Base-by-base conservation (phyloP, 78 protist genomes). In the Dictyostelium intermedium region DNA sequence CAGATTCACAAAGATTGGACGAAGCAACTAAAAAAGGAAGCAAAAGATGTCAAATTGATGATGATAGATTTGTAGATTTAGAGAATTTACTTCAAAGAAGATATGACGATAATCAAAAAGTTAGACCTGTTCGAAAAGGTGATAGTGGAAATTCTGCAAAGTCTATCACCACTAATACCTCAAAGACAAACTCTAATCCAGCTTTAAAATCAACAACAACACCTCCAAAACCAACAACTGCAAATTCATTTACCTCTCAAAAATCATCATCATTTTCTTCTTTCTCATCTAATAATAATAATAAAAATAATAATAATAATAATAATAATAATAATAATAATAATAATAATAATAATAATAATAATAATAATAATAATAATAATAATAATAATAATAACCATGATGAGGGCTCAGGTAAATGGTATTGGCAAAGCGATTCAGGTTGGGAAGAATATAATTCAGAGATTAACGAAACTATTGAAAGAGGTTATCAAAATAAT, bases 41-140 rank as follows among this genome's bases (percentile, higher is more conserved):
- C 18, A 91, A 91, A 34, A 66, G 72, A 32, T 61, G 76, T 7
- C 56, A 66, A 47, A 60, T 91, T 34, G 95, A 91, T 45, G 91
- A 91, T 14, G 95, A 91, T 13, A 83, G 95, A 83, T 91, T 35
- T 76, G 47, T 91, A 2, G 95, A 91, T 27, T 50, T 84, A 8
- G 84, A 78, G 25, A n/a, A 73, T 34, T 16, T 13, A 2, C 78
- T 41, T 39, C 95, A 91, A 63, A 82, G 76, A 60, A 53, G 95
- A 63, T 91, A 56, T 45, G 91, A 91, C 63, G 91, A 91, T 78
- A n/a, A 18, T 16, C 73, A 53, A 16, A 83, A 84, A 43, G 61
- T 84, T 53, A 83, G 95, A 83, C 76, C 78, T 18, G 61, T 91
- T 41, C 39, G 56, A 78, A 83, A 83, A 83, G 74, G 25, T 23